phyloP scores from a whole-genome alignment of 352 stramenopile genomes.

The Globisporangium yorkense region DNA sequence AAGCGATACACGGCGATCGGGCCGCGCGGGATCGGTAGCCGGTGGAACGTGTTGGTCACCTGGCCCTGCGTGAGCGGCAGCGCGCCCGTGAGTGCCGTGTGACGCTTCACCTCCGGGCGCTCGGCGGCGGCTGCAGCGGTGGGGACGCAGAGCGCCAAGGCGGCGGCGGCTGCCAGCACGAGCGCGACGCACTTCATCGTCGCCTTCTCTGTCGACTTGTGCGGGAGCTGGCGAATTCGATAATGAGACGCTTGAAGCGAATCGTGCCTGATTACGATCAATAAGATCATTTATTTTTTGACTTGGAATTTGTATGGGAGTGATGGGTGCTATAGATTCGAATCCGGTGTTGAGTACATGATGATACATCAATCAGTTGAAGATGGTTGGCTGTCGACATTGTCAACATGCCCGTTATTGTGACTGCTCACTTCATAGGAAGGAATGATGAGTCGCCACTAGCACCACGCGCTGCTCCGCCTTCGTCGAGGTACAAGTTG shows the following conservation, averaged over 20 bases:
- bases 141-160: not conserved
- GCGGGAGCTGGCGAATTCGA: not conserved
- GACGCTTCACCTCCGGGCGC: conserved; percentile 41
- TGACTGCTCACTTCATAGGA: no score
- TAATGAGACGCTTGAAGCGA: conserved; percentile 1
- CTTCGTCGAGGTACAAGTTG: conserved; percentile 1
- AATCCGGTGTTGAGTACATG: not conserved
- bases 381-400: no score
- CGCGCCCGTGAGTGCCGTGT: conserved; percentile 60
- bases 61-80: conserved; percentile 59
- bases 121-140: not conserved
- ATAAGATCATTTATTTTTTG: not conserved
- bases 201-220: not conserved
- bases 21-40: conserved; percentile 61
- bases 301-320: not conserved
- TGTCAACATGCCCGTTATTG: no score
- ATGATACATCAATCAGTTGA: not conserved
- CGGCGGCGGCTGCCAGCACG: not conserved
- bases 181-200: conserved; percentile 6
- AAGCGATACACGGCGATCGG: conserved; percentile 83
- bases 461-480: not conserved
- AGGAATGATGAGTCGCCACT: not conserved
- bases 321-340: not conserved
- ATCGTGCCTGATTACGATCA: not conserved
- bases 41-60: conserved; percentile 75